Evolutionary conservation across 257 asterid genomes (phyloP), one percentile per base, ranked within the genome.

Genomic region (Ilex aquifolium): DNA sequence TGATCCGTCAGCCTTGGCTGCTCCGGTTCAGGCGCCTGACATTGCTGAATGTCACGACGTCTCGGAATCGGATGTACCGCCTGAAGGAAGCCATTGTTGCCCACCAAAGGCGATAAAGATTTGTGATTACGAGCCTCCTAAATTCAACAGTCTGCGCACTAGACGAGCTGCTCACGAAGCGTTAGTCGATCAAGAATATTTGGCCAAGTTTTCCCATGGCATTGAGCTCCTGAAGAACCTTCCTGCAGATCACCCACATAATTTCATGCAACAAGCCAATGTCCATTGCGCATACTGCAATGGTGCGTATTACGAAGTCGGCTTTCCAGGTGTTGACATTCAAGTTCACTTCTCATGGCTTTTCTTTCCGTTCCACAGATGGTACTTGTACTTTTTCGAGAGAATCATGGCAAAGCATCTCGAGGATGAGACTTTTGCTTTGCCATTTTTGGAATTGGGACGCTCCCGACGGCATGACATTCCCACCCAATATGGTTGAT

Each of bases 391-490:
- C 10, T 48, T 48, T 48, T 48, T 3, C 53, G 53, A 48, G 10
- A 48, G 13, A 15, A 48, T 48, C 16, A 3, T 48, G 53, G 53
- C 5, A 48, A 48, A 10, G 2, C 10, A 3, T 3, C 3, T 48
- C 3, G n/a, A n/a, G n/a, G n/a, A n/a, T n/a, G n/a, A n/a, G n/a
- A 48, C 53, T 3, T 48, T 48, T 48, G 53, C 53, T 48, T 15
- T 48, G 53, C 53, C 53, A 11, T n/a, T 48, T 48, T 48, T 48
- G 53, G 53, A 48, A 48, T 10, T 48, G 53, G 53, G 53, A 48
- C 10, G 13, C 53, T 11, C 53, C 53, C 4, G 53, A 4, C 13
- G 53, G 53, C 4, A 48, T 48, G 53, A 15, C 3, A 4, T 10
- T 48, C 5, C 53, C 53, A 15, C n/a, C n/a, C n/a, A 15, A 11